Evolutionary conservation across 257 asterid species (phyloP).

Genomic region (Cordia subcordata): DNA sequence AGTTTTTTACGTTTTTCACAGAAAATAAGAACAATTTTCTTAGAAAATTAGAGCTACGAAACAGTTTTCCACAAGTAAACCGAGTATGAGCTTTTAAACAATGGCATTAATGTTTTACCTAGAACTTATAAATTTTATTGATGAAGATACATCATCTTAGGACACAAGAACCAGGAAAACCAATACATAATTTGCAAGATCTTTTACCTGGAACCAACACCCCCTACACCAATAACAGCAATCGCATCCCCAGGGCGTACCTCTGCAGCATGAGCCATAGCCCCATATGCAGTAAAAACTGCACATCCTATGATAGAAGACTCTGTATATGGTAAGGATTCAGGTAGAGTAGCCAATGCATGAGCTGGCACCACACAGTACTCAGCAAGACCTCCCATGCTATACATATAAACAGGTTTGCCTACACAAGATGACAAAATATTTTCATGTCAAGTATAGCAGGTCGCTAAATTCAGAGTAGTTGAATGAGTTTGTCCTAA

Average conservation of each 20-base stretch:
- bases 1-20: too few relatives aligned
- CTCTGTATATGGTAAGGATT: constrained; percentile 81
- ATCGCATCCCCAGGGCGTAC: constrained; percentile 85
- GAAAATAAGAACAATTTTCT: too few relatives aligned
- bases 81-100: too few relatives aligned
- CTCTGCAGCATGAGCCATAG: constrained; percentile 98
- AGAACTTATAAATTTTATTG: too few relatives aligned
- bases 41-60: too few relatives aligned
- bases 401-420: constrained; percentile 94
- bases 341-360: constrained; percentile 71
- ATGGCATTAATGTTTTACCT: too few relatives aligned
- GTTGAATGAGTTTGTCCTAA: too few relatives aligned
- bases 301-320: constrained; percentile 97
- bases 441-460: constrained; percentile 14
- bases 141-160: background rate
- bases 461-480: constrained; percentile 7
- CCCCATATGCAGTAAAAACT: constrained; percentile 97
- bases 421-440: constrained; percentile 44
- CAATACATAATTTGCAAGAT: background rate
- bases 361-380: constrained; percentile 94
- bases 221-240: constrained; percentile 97
- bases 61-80: too few relatives aligned
- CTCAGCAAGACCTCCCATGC: constrained; percentile 99
- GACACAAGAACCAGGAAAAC: background rate
- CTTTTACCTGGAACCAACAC: constrained; percentile 95